These are phyloP conservation scores for Trichophyton simii DNA, from an alignment of 2,329 filamentous ascomycete genomes.

Conservation along the genomic window DNA sequence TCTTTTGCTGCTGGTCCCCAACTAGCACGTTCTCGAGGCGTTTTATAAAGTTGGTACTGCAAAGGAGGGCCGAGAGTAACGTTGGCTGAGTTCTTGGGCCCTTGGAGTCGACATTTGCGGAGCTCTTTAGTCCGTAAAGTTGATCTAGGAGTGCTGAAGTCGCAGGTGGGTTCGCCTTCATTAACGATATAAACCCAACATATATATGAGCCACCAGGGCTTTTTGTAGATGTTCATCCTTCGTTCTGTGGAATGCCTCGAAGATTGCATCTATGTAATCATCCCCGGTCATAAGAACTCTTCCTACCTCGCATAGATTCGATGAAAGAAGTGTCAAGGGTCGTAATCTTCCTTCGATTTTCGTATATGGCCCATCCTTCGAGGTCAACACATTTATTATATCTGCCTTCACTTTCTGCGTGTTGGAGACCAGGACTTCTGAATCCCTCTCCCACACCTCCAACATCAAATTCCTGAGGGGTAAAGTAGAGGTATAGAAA, in stretches of 20 bases:
- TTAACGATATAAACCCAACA: slow-evolving; percentile 58
- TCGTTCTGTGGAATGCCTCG: slow-evolving; percentile 41
- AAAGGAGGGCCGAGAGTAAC: slow-evolving; percentile 70
- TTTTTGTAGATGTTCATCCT: slow-evolving; percentile 50
- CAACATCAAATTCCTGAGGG: slow-evolving; percentile 41
- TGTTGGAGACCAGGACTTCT: slow-evolving; percentile 22
- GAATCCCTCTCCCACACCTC: slow-evolving; percentile 33
- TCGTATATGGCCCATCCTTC: slow-evolving; percentile 10
- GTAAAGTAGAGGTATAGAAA: slow-evolving; percentile 52
- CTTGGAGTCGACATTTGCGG: slow-evolving; percentile 49
- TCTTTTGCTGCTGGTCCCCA: slow-evolving; percentile 24
- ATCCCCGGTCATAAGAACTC: slow-evolving; percentile 65
- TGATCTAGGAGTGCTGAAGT: slow-evolving; percentile 68
- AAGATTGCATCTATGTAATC: slow-evolving; percentile 71
- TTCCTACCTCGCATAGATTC: slow-evolving; percentile 33
- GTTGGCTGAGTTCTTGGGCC: slow-evolving; percentile 37
- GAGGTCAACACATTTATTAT: slow-evolving; percentile 23
- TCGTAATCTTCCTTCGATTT: slow-evolving; percentile 21
- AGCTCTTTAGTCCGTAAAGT: slow-evolving; percentile 64
- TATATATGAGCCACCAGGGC: slow-evolving; percentile 62
- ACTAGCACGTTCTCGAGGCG: slow-evolving; percentile 28
- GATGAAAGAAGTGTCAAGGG: slow-evolving; percentile 30
- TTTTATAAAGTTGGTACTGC: slow-evolving; percentile 59
- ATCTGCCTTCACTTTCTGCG: slow-evolving; percentile 26
- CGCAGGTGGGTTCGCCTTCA: slow-evolving; percentile 54